Percentiles rank a stretch among this genome's conserved stretches.
phyloP scores from a whole-genome alignment of 1,139 yeast genomes.

The Komagataea norvegica region DNA sequence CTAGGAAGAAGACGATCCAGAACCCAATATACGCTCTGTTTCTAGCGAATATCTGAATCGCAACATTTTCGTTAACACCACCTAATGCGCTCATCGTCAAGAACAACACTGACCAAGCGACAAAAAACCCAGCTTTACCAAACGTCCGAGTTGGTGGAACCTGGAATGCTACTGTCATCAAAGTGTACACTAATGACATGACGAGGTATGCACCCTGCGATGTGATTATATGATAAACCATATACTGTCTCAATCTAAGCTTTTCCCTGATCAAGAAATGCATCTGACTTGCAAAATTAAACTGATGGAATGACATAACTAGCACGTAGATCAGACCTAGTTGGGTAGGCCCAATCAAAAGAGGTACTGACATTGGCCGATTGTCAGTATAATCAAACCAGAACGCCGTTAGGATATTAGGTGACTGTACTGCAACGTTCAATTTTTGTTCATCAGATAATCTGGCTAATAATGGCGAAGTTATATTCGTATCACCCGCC shows the following conservation, averaged over 20 bases:
- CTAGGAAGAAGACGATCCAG: conserved; percentile 42
- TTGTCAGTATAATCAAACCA: conserved; percentile 36
- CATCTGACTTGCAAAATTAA: conserved; percentile 44
- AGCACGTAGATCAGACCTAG: conserved; percentile 65
- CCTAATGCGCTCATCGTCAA: conserved; percentile 48
- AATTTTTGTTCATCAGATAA: conserved; percentile 44
- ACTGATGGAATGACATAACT: conserved; percentile 50
- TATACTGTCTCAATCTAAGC: conserved; percentile 36
- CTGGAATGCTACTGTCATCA: conserved; percentile 43
- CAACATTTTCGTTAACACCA: conserved; percentile 43
- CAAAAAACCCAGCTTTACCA: conserved; percentile 45
- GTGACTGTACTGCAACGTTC: conserved; percentile 57
- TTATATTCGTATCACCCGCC: conserved; percentile 7
- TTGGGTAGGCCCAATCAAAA: conserved; percentile 53
- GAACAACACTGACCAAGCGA: conserved; percentile 42
- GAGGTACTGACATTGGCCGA: conserved; percentile 40
- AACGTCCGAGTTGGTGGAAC: conserved; percentile 32
- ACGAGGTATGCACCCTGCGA: conserved; percentile 42
- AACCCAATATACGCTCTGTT: conserved; percentile 45
- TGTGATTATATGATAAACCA: conserved; percentile 37
- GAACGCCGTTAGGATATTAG: conserved; percentile 34
- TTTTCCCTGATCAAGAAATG: conserved; percentile 39
- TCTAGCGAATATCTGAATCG: conserved; percentile 35
- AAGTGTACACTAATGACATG: conserved; percentile 39
- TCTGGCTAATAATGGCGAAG: conserved; percentile 10